phyloP scores from a whole-genome alignment of 2,329 filamentous ascomycete genomes.

The Macroventuria anomochaeta region DNA sequence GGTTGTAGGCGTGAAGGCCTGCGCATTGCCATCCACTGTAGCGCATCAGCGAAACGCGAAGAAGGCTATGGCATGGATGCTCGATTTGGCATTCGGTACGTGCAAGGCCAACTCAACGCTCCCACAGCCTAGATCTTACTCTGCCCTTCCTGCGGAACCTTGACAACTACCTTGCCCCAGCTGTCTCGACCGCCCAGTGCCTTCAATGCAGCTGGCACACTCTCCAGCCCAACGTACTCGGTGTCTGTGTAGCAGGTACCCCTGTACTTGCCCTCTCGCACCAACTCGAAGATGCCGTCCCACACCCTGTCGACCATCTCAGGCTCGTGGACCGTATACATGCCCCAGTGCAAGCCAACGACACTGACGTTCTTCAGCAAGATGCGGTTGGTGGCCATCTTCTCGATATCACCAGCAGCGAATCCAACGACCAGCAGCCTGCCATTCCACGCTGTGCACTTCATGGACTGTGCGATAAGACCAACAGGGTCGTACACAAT shows the following conservation, averaged over 20 bases:
- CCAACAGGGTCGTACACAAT: slow-evolving; percentile 96
- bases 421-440: slow-evolving; percentile 88
- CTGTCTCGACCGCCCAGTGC: slow-evolving; percentile 81
- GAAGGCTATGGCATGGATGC: neutral
- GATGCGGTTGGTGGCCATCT: slow-evolving; percentile 90
- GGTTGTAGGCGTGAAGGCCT: neutral
- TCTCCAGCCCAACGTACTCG: slow-evolving; percentile 82
- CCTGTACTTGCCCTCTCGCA: slow-evolving; percentile 77
- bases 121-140: slow-evolving; percentile 42
- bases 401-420: slow-evolving; percentile 84
- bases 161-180: slow-evolving; percentile 96
- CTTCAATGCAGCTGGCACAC: slow-evolving; percentile 75
- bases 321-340: slow-evolving; percentile 76
- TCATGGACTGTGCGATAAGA: slow-evolving; percentile 83
- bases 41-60: too few species aligned
- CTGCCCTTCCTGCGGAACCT: slow-evolving; percentile 68
- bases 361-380: slow-evolving; percentile 91
- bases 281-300: slow-evolving; percentile 79
- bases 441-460: slow-evolving; percentile 93
- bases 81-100: neutral
- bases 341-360: slow-evolving; percentile 91
- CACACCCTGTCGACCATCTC: slow-evolving; percentile 76
- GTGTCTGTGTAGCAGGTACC: slow-evolving; percentile 84
- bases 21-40: too few species aligned
- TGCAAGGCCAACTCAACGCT: neutral